Base-by-base conservation (phyloP, 345 rosid genomes). In the Linum lewisii region DNA sequence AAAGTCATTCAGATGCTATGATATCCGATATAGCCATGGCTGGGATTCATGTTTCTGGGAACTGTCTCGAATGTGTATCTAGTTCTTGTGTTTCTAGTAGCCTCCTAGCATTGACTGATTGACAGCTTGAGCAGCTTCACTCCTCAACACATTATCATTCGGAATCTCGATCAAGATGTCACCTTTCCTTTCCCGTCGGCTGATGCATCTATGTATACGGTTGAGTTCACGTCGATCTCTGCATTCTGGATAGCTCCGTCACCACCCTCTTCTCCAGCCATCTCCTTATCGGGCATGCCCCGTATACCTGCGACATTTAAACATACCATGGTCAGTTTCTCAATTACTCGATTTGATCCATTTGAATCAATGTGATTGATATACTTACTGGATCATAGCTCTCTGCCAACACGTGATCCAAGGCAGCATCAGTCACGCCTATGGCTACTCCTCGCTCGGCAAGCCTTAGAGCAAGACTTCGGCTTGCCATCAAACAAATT, bases 221-320 rank as follows among this genome's bases (percentile, higher is more conserved):
- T 89, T 0, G 91, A 82, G 79, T 83, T 93, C 61, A 87, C 99
- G 19, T 93, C 94, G 0, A 93, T 89, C 42, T 93, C 97, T 22
- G 83, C 99, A 89, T 85, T 65, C 77, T 83, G 0, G 95, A 93
- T 9, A 93, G 70, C 70, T 87, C 88, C 0, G 99, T 93, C 0
- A 93, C 97, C 68, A 93, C 97, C 76, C 72, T 89, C 75, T 62
- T 89, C 80, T 93, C 97, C 0, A 93, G 88, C 99, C 97, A 93
- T 58, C 99, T 85, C 72, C 99, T 72, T 21, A 93, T 85, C 0
- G 97, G 95, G 32, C 97, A 77, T 1, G 97, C 95, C 6, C 99
- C 95, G 58, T 87, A 93, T 0, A 88, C 94, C 97, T 89, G 42
- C 50, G 55, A 25, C 38, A n/a, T n/a, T n/a, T n/a, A 64, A 32